Base-by-base conservation (phyloP, 2,329 filamentous ascomycete genomes). In the Ophiostoma himal-ulmi region DNA sequence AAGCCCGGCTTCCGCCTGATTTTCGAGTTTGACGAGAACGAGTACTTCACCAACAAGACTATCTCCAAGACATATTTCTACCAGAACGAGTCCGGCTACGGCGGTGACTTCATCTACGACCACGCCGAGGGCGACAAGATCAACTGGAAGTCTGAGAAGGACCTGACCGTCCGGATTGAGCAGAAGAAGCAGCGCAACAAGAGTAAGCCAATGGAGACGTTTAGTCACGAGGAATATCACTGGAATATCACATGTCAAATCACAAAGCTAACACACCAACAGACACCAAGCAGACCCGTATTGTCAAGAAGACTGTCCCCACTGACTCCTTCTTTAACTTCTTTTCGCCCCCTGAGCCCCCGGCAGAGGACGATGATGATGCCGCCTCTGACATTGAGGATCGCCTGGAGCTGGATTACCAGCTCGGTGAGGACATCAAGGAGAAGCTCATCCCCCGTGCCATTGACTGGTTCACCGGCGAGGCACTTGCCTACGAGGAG, bases 161-260 rank as follows among this genome's bases (percentile, higher is more conserved):
- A 99, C 78, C 84, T 99, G 76, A 99, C 95, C 65, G 91, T 98
- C 75, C 90, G 92, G 75, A 85, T 98, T 72, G 95, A 99, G 86
- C 96, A 93, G 86, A 99, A 99, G 89, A 99, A 99, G 87, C 95
- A 99, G 84, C 89, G 95, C 74, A 99, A 99, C 84, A 99, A 98
- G 89, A 98, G 95, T 99, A 85, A 83, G 84, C 69, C 7, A 26
- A 10, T 7, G 13, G 17, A 5, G 34, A 37, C 4, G 14, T 37
- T 20, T 17, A 39, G 22, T 30, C 30, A 34, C 6, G 1, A 14
- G 52, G 30, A 30, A 4, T 30, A 30, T 30, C 30, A 30, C 30
- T 30, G 30, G 30, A 30, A 30, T 30, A 30, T 30, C 8, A 26
- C 8, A 8, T 26, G n/a, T 22, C 2, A 22, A 5, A 41, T n/a